Base-by-base conservation (phyloP, 352 stramenopile species). In the Pythium brachiatum region DNA sequence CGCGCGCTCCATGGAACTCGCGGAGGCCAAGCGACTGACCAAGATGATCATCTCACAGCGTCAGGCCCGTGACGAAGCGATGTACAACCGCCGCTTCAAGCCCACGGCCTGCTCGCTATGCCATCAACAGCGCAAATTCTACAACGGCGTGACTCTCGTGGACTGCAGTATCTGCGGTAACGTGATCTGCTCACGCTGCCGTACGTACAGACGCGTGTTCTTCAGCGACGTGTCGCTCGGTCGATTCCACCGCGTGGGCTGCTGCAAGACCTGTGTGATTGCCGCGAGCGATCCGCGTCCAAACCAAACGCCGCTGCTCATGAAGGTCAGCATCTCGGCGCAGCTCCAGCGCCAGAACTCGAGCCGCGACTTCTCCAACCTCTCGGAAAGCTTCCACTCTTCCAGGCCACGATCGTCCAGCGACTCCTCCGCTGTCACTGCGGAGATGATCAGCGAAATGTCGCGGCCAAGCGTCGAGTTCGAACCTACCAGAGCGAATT, bases 11-110 rank as follows among this genome's bases (percentile, higher is more conserved):
- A 69, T 84, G 7, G 80, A 83, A 3, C 63, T 83, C 50, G 80
- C 76, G 8, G 76, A 89, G 38, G 71, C 77, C 34, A 83, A 81
- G 44, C 70, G 76, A 2, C 68, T 89, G 27, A 88, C 80, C 1
- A 69, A 77, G 34, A 83, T 86, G 73, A 67, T 81, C 4, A 5
- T 61, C 15, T 25, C 16, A 1, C 67, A 69, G 8, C 61, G 70
- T 3, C 73, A 75, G 12, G 76, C 74, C 18, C 68, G 65, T 32
- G 73, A 72, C 8, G 68, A 75, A 18, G 26, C 72, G n/a, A 60
- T 78, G 11, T 64, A 70, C 34, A 41, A 44, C 20, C 39, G 39
- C 8, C 53, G 34, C 13, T 9, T 38, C 43, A 60, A 56, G 26
- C 31, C 43, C 1, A 64, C 34, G n/a, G 67, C 74, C 13, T 89